These are phyloP conservation scores for Pleurotus salmoneostramineus DNA, from an alignment of 768 basidiomycete genomes.

Conservation along the genomic window DNA sequence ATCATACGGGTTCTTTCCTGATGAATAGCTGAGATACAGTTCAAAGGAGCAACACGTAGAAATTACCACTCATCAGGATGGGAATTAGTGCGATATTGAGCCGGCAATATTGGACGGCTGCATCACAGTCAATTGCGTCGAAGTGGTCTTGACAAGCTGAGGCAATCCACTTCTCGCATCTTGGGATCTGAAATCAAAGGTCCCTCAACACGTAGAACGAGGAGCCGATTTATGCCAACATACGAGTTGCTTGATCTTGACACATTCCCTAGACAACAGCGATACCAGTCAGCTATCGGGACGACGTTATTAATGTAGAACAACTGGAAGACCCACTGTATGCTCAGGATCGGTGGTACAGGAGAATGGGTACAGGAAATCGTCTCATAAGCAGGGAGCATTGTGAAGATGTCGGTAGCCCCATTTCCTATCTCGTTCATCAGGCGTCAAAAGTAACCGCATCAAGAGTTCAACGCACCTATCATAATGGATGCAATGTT, in stretches of 20 bases:
- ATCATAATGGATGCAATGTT: constrained; percentile 72
- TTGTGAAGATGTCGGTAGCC: constrained; percentile 48
- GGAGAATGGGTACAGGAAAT: constrained; percentile 53
- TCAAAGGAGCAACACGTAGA: constrained; percentile 8
- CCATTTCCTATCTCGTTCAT: constrained; percentile 46
- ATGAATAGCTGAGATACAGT: constrained; percentile 30
- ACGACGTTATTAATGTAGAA: too few species aligned
- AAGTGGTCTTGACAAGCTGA: constrained; percentile 56
- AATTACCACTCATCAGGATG: too few species aligned
- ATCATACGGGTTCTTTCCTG: constrained; percentile 61
- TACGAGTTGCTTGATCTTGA: too few species aligned
- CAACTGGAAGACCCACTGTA: constrained; percentile 30
- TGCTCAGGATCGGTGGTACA: constrained; percentile 40
- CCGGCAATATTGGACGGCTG: constrained; percentile 58
- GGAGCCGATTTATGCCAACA: too few species aligned
- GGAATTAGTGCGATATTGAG: too few species aligned
- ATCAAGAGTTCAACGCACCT: constrained; percentile 29
- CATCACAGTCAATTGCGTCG: constrained; percentile 61
- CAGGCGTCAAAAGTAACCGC: too few species aligned
- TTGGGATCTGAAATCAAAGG: constrained; percentile 52
- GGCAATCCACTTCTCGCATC: constrained; percentile 55
- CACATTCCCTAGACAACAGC: too few species aligned
- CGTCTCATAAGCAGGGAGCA: constrained; percentile 35
- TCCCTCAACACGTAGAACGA: too few species aligned
- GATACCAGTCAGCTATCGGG: too few species aligned